Evolutionary conservation across 2,329 filamentous ascomycete genomes (phyloP).

Genomic region (Claviceps arundinis): DNA sequence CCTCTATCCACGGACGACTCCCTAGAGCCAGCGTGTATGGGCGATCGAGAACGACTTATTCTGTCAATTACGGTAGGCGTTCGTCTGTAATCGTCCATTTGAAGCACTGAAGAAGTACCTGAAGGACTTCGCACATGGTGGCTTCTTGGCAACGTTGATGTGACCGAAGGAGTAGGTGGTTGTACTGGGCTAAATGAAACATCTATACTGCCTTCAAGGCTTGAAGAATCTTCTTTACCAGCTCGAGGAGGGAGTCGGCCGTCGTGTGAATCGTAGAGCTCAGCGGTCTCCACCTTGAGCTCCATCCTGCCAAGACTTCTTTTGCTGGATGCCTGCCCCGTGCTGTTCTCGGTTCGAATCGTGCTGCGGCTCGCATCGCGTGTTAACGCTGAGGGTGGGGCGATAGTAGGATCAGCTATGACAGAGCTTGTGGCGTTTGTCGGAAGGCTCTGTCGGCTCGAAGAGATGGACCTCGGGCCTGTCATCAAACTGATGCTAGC

Average conservation of each 20-base stretch:
- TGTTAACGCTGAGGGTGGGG: conserved; percentile 37
- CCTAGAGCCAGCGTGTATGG: conserved; percentile 33
- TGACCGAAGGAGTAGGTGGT: conserved; percentile 14
- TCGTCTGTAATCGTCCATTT: conserved; percentile 26
- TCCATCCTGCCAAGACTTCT: conserved; percentile 32
- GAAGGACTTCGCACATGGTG: conserved; percentile 21
- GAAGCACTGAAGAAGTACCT: conserved; percentile 21
- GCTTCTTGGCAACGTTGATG: conserved; percentile 22
- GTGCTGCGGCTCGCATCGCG: conserved; percentile 31
- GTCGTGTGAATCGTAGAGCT: conserved; percentile 26
- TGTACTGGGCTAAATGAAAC: conserved; percentile 31
- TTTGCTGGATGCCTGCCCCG: conserved; percentile 22
- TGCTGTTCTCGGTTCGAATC: conserved; percentile 29
- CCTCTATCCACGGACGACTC: conserved; percentile 47
- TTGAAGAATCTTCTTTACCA: conserved; percentile 30
- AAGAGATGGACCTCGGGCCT: conserved; percentile 27
- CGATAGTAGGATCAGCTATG: conserved; percentile 29
- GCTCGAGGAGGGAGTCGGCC: conserved; percentile 20
- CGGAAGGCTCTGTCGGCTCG: conserved; percentile 26
- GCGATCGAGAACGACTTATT: conserved; percentile 34
- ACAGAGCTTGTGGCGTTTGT: conserved; percentile 30
- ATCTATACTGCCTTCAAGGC: conserved; percentile 31
- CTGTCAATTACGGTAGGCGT: conserved; percentile 41
- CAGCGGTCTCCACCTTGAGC: conserved; percentile 21
- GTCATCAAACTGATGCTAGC: conserved; percentile 34